These are phyloP conservation scores for Calonectria pauciramosa DNA, from an alignment of 2,329 filamentous ascomycete genomes.

Conservation along the genomic window DNA sequence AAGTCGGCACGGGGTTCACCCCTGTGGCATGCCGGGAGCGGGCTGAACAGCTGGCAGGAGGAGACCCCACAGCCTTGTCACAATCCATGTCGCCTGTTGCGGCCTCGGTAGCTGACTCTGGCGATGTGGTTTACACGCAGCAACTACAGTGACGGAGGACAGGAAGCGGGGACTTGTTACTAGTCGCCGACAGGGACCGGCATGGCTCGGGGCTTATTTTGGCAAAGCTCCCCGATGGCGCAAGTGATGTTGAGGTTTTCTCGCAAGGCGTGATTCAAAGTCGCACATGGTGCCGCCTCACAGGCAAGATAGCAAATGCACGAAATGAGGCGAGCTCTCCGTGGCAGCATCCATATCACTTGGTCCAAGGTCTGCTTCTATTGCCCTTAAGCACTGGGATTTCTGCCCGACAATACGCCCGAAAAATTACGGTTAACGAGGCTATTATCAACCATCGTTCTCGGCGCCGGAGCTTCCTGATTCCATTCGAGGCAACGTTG, in stretches of 20 bases:
- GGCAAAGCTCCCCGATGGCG: constrained; percentile 13
- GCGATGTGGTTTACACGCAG: constrained; percentile 53
- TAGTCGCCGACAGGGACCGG: neutral
- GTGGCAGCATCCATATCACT: constrained; percentile 15
- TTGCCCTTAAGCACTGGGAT: constrained; percentile 19
- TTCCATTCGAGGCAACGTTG: constrained; percentile 20
- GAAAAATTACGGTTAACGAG: constrained; percentile 13
- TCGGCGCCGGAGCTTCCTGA: neutral
- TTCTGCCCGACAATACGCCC: neutral
- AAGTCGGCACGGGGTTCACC: constrained; percentile 91
- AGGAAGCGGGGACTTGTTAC: neutral
- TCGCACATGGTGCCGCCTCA: constrained; percentile 13
- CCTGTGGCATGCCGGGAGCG: constrained; percentile 89
- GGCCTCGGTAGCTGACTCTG: constrained; percentile 42
- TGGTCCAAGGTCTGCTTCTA: constrained; percentile 5
- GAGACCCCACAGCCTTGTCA: constrained; percentile 54
- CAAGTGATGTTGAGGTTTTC: constrained; percentile 9
- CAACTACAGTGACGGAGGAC: constrained; percentile 64
- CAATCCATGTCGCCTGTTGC: constrained; percentile 67
- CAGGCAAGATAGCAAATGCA: constrained; percentile 13
- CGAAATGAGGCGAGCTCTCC: constrained; percentile 15
- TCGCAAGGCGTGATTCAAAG: constrained; percentile 4
- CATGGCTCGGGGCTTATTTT: constrained; percentile 18
- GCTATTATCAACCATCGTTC: constrained; percentile 16
- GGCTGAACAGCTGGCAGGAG: constrained; percentile 72